Conservation (phyloP, 768 basidiomycete species). For the Lactarius akahatsu region DNA sequence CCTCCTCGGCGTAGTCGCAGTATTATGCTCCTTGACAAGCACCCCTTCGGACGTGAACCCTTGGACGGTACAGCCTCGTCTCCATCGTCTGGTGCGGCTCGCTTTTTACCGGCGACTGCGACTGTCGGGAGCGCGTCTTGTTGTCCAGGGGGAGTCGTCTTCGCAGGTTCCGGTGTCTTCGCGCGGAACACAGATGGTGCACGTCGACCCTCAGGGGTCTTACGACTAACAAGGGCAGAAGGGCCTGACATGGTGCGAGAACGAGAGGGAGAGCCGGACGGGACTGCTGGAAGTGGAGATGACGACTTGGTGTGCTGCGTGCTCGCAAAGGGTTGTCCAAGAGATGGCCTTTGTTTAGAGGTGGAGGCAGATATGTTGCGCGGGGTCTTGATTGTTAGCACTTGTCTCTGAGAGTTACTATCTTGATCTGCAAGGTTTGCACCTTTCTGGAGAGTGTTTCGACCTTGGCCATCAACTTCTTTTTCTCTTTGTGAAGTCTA, state of each 20-base stretch:
- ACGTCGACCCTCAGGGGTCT: slow-evolving; percentile 50
- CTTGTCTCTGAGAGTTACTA: slow-evolving; percentile 54
- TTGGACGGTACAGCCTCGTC: slow-evolving; percentile 59
- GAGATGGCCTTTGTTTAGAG: slow-evolving; percentile 26
- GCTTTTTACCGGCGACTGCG: slow-evolving; percentile 59
- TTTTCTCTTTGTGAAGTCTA: slow-evolving; percentile 79
- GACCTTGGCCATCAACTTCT: slow-evolving; percentile 67
- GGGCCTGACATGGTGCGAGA: slow-evolving; percentile 44
- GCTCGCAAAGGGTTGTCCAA: slow-evolving; percentile 9
- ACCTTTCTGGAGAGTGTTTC: slow-evolving; percentile 72
- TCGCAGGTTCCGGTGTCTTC: slow-evolving; percentile 35
- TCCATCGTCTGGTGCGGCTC: slow-evolving; percentile 75
- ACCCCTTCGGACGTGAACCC: slow-evolving; percentile 57
- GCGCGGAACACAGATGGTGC: slow-evolving; percentile 30
- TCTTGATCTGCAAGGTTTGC: slow-evolving; percentile 66
- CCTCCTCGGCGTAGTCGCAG: slow-evolving; percentile 55
- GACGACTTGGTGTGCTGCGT: slow-evolving; percentile 20
- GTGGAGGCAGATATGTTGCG: slow-evolving; percentile 27
- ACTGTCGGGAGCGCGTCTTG: slow-evolving; percentile 35
- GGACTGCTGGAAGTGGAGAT: slow-evolving; percentile 17
- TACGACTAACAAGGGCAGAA: slow-evolving; percentile 45
- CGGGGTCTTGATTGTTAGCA: slow-evolving; percentile 26
- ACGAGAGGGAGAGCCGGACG: slow-evolving; percentile 18
- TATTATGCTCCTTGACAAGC: slow-evolving; percentile 38
- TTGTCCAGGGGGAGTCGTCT: neutral